Conservation (phyloP, 768 basidiomycete species). For the Suillus subalutaceus region DNA sequence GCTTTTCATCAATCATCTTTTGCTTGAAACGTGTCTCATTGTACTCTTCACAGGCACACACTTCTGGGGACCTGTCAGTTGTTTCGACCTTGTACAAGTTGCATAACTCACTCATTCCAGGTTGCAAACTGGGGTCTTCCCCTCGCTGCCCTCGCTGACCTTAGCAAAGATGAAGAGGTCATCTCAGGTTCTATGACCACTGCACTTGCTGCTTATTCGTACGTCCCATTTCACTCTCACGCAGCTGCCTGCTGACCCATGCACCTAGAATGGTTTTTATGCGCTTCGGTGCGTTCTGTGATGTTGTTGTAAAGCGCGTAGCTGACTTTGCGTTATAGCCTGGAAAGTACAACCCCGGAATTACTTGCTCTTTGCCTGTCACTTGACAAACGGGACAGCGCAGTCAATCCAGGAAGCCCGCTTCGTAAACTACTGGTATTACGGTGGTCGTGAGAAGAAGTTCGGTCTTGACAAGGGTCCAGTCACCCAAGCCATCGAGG, state of each 20-base stretch:
- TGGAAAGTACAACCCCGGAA: conserved; percentile 97
- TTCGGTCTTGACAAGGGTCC: conserved; percentile 44
- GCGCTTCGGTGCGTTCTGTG: conserved; percentile 74
- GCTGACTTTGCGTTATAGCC: conserved; percentile 47
- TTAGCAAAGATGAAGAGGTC: conserved; percentile 92
- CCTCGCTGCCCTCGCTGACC: conserved; percentile 87
- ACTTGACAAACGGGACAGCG: conserved; percentile 87
- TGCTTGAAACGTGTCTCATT: conserved; percentile 20
- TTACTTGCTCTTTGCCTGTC: conserved; percentile 93
- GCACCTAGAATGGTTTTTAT: conserved; percentile 76
- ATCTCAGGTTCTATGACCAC: conserved; percentile 98
- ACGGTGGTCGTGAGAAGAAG: conserved; percentile 83
- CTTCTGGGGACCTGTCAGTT: conserved; percentile 95
- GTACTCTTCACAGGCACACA: conserved; percentile 72
- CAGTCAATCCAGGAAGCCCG: conserved; percentile 83
- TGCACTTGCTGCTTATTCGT: conserved; percentile 92
- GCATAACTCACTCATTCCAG: conserved; percentile 42
- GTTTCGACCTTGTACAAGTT: conserved; percentile 8
- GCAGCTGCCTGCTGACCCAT: conserved; percentile 12
- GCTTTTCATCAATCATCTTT: conserved; percentile 34
- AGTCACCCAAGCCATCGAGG: conserved; percentile 54
- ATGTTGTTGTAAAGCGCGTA: background rate
- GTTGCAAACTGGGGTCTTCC: conserved; percentile 99
- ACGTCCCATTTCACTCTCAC: conserved; percentile 41
- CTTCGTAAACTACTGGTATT: conserved; percentile 90